Conservation (phyloP, 345 rosid species). For the Eucalyptus coolabah region DNA sequence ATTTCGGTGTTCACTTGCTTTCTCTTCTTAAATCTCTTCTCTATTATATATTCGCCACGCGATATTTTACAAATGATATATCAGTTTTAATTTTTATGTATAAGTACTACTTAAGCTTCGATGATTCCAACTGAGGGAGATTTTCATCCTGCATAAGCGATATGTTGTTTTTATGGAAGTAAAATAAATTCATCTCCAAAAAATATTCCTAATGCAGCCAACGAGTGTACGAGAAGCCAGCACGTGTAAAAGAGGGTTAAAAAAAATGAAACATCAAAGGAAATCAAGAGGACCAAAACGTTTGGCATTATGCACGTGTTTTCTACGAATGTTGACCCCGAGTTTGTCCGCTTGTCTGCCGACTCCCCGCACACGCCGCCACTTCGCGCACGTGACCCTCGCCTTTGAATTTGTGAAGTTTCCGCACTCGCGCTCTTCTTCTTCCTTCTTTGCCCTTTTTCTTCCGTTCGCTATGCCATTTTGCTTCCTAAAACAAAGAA, state of each 20-base stretch:
- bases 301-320: neutral
- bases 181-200: neutral
- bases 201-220: accelerated
- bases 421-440: neutral
- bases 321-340: neutral
- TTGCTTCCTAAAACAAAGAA: neutral
- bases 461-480: neutral
- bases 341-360: neutral
- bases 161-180: too few relatives aligned
- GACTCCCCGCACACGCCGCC: neutral
- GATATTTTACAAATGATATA: too few relatives aligned
- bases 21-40: too few relatives aligned
- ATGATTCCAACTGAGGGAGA: too few relatives aligned
- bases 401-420: neutral
- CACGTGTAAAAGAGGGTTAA: neutral
- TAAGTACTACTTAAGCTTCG: too few relatives aligned
- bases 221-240: neutral
- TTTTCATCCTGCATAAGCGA: too few relatives aligned
- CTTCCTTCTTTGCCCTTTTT: neutral
- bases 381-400: neutral
- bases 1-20: too few relatives aligned
- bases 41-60: too few relatives aligned
- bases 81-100: too few relatives aligned
- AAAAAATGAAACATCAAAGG: neutral
- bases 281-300: neutral